These are phyloP conservation scores for Chaetomium fimeti DNA, from an alignment of 495 filamentous ascomycete species.

Conservation along the genomic window DNA sequence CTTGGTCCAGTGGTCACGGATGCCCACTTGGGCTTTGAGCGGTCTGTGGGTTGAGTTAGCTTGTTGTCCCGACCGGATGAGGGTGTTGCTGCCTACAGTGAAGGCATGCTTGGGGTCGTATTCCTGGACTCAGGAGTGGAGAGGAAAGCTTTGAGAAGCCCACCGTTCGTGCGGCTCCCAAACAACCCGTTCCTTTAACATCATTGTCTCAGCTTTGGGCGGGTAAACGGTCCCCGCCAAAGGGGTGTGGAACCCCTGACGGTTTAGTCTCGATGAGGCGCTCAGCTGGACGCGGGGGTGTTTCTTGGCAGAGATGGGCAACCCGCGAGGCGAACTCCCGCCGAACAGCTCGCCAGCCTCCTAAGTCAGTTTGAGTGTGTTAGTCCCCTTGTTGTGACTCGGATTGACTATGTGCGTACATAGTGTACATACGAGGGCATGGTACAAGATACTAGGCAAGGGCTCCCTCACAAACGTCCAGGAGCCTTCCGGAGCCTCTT, in stretches of 20 bases:
- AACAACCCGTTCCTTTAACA: neutral
- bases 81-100: constrained; percentile 24
- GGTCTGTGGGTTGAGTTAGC: constrained; percentile 29
- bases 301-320: constrained; percentile 17
- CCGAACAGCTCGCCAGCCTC: neutral
- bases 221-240: neutral
- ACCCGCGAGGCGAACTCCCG: constrained; percentile 21
- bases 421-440: no score
- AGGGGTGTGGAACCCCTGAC: neutral
- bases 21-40: constrained; percentile 37
- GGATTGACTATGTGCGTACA: neutral
- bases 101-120: constrained; percentile 20
- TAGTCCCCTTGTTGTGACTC: neutral
- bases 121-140: neutral
- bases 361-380: neutral
- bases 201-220: neutral
- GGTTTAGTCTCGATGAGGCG: constrained; percentile 12
- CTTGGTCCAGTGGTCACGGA: constrained; percentile 41
- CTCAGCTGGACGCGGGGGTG: constrained; percentile 25
- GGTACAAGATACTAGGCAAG: neutral
- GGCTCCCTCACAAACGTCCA: no score
- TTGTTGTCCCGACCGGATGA: neutral
- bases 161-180: neutral
- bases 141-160: neutral
- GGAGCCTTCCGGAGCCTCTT: no score